phyloP scores from a whole-genome alignment of 2,329 filamentous ascomycete genomes.

The Teratosphaeriaceae sp. region DNA sequence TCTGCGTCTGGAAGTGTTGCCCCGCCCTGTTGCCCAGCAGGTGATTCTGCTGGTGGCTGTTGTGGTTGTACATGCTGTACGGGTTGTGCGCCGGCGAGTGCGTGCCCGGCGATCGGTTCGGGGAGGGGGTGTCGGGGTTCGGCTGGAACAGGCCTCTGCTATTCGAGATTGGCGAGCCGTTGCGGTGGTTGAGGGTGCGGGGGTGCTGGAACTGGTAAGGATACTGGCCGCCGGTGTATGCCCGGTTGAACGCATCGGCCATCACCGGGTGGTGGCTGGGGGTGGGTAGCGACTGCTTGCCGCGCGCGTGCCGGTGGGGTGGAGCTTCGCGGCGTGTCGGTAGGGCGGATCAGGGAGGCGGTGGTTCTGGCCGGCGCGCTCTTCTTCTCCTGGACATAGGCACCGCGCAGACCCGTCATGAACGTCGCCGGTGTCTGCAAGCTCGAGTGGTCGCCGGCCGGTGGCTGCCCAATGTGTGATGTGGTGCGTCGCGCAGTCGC shows the following conservation, averaged over 20 bases:
- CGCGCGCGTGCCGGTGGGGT: slow-evolving; percentile 14
- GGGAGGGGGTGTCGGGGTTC: slow-evolving; percentile 48
- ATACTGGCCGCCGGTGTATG: slow-evolving; percentile 56
- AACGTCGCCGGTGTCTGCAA: slow-evolving; percentile 15
- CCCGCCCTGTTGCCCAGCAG: slow-evolving; percentile 66
- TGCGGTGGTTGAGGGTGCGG: slow-evolving; percentile 39
- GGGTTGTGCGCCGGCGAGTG: slow-evolving; percentile 51
- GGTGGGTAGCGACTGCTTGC: slow-evolving; percentile 10
- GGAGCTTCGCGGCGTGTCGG: slow-evolving; percentile 20
- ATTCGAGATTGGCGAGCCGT: slow-evolving; percentile 40
- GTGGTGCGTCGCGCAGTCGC: not conserved
- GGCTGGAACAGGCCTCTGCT: slow-evolving; percentile 37
- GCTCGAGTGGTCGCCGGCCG: not conserved
- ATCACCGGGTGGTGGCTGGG: slow-evolving; percentile 45
- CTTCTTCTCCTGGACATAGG: slow-evolving; percentile 46
- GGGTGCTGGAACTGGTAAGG: slow-evolving; percentile 49
- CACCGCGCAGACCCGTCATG: slow-evolving; percentile 29
- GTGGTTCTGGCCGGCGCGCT: slow-evolving; percentile 38
- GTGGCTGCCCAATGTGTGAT: not conserved
- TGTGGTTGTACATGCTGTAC: slow-evolving; percentile 75
- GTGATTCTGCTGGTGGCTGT: slow-evolving; percentile 59
- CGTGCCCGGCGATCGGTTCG: slow-evolving; percentile 50
- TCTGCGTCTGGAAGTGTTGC: slow-evolving; percentile 46
- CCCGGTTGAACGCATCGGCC: slow-evolving; percentile 61
- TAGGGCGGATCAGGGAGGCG: slow-evolving; percentile 32